phyloP scores from a whole-genome alignment of 441 rosid genomes.

The Arabidopsis hybrid region DNA sequence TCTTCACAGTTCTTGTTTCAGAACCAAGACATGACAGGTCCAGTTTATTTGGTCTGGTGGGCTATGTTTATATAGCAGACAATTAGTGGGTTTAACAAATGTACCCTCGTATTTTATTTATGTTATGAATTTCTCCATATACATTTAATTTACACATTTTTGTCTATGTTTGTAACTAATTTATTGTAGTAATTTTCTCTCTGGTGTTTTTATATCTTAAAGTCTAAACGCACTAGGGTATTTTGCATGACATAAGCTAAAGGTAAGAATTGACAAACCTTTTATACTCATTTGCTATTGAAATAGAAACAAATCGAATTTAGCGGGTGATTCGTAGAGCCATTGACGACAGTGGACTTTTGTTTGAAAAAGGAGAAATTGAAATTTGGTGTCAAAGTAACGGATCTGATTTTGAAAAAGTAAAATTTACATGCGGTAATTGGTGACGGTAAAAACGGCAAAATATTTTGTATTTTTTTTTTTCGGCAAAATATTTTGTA shows the following conservation, averaged over 20 bases:
- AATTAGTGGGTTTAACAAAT: not conserved
- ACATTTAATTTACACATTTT: not conserved
- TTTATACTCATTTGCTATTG: not conserved
- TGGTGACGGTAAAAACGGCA: not conserved
- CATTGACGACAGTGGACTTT: not conserved
- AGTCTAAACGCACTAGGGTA: not conserved
- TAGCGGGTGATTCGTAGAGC: not conserved
- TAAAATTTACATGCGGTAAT: not conserved
- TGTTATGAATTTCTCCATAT: not conserved
- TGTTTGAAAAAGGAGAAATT: not conserved
- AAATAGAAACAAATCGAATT: conserved; percentile 2
- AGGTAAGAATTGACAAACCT: not conserved
- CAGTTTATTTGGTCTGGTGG: conserved; percentile 30
- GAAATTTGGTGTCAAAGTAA: not conserved
- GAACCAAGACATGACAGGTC: conserved; percentile 41
- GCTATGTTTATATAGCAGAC: conserved; percentile 31
- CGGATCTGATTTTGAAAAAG: not conserved
- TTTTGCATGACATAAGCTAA: not conserved
- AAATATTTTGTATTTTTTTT: not conserved
- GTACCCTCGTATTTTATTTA: not conserved
- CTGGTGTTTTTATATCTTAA: not conserved
- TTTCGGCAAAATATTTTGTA: no score
- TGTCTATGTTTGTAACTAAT: not conserved
- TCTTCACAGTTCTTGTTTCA: conserved; percentile 31
- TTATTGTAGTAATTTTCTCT: not conserved